phyloP scores from a whole-genome alignment of 2,329 filamentous ascomycete species.

The Xylaria sp. region DNA sequence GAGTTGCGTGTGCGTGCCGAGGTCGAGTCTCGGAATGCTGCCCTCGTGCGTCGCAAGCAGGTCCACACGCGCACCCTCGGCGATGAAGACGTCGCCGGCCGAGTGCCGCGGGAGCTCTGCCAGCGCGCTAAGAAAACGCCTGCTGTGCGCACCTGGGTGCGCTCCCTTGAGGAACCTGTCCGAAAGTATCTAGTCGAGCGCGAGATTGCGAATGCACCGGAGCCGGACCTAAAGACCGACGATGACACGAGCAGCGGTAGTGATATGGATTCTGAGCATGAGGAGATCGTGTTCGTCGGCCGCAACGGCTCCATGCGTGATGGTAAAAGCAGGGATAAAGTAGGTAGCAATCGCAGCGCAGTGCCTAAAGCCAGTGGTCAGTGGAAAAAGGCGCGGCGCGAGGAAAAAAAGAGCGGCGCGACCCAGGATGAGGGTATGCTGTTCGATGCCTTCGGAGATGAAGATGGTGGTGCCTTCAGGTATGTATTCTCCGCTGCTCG shows the following conservation, averaged over 20 bases:
- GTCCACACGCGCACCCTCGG: constrained; percentile 48
- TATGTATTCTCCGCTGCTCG: constrained; percentile 52
- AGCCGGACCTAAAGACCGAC: constrained; percentile 18
- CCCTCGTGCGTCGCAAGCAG: constrained; percentile 51
- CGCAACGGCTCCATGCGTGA: constrained; percentile 65
- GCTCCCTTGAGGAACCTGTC: constrained; percentile 84
- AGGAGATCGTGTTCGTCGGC: constrained; percentile 92
- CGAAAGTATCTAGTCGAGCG: constrained; percentile 72
- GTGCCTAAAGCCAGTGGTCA: constrained; percentile 31
- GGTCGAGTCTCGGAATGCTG: constrained; percentile 53
- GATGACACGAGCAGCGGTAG: constrained; percentile 38
- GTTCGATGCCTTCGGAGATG: constrained; percentile 78
- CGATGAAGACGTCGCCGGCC: constrained; percentile 54
- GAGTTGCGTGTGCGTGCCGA: constrained; percentile 52
- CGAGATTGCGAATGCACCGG: constrained; percentile 48
- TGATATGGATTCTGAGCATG: constrained; percentile 64
- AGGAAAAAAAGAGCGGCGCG: constrained; percentile 62
- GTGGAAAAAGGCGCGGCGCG: constrained; percentile 58
- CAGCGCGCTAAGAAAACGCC: constrained; percentile 80
- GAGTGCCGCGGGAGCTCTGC: constrained; percentile 80
- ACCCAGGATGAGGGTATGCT: constrained; percentile 67
- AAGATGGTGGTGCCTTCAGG: constrained; percentile 78
- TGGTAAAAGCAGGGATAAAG: constrained; percentile 34
- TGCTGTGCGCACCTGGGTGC: constrained; percentile 79
- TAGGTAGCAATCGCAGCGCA: constrained; percentile 50